These are phyloP conservation scores for Fusarium torulosum DNA, from an alignment of 2,329 filamentous ascomycete genomes.

Conservation along the genomic window DNA sequence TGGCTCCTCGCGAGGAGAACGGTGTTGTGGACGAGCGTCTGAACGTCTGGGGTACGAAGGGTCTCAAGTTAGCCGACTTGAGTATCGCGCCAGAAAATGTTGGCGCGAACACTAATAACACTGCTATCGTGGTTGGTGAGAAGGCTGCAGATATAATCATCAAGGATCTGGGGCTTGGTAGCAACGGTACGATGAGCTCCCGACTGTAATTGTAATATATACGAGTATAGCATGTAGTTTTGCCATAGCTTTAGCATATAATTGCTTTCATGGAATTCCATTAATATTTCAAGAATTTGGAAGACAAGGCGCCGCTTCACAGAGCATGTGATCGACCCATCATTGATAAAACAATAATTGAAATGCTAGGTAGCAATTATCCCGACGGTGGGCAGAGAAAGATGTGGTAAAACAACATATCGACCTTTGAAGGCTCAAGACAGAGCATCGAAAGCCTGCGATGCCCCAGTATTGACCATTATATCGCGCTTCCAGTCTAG, in stretches of 20 bases:
- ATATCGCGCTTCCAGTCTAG: too few relatives aligned
- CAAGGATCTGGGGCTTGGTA: conserved; percentile 50
- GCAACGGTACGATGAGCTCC: neutral
- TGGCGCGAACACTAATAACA: conserved; percentile 63
- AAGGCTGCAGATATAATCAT: conserved; percentile 59
- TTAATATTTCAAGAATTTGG: neutral
- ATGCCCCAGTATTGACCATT: too few relatives aligned
- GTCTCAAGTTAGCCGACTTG: conserved; percentile 58
- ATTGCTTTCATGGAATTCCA: neutral
- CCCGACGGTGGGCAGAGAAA: too few relatives aligned
- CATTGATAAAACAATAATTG: too few relatives aligned
- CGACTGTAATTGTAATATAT: neutral
- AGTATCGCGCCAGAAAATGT: conserved; percentile 57
- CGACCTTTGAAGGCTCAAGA: too few relatives aligned
- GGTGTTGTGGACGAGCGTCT: conserved; percentile 56
- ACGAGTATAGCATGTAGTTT: neutral
- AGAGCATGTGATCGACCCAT: too few relatives aligned
- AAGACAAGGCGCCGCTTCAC: too few relatives aligned
- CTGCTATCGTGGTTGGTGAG: conserved; percentile 63
- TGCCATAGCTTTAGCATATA: neutral
- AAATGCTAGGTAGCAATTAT: too few relatives aligned
- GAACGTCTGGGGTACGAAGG: conserved; percentile 58
- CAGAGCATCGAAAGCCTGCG: too few relatives aligned
- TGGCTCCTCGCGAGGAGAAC: conserved; percentile 56
- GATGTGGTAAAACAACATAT: too few relatives aligned